Conservation (phyloP, 192 early-diverging fungal species). For the Coemansia brasiliensis region DNA sequence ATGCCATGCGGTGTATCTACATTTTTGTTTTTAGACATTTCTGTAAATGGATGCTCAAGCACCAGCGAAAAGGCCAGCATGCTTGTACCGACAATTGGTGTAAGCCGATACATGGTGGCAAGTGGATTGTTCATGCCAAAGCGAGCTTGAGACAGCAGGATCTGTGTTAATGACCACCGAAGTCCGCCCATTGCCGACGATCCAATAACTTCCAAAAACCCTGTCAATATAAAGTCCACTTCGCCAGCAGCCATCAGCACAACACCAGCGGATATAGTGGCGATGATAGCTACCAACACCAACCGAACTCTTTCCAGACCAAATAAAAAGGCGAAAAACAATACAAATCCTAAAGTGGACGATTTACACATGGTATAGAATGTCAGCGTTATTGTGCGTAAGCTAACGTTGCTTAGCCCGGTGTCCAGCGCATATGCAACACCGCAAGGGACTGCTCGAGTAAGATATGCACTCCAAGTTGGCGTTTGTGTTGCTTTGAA, state of each 20-base stretch:
- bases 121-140: slow-evolving; percentile 88
- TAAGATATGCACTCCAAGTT: slow-evolving; percentile 58
- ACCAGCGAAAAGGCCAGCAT: slow-evolving; percentile 65
- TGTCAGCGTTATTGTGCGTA: slow-evolving; percentile 85
- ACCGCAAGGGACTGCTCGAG: slow-evolving; percentile 82
- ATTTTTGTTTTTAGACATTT: slow-evolving; percentile 37
- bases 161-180: slow-evolving; percentile 87
- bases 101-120: slow-evolving; percentile 79
- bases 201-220: slow-evolving; percentile 75
- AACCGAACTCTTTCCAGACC: slow-evolving; percentile 75
- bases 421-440: slow-evolving; percentile 87
- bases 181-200: slow-evolving; percentile 84
- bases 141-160: slow-evolving; percentile 70
- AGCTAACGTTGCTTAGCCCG: slow-evolving; percentile 82
- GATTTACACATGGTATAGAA: slow-evolving; percentile 94
- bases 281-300: slow-evolving; percentile 70
- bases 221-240: slow-evolving; percentile 73
- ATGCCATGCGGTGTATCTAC: slow-evolving; percentile 16
- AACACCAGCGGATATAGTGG: slow-evolving; percentile 78
- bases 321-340: slow-evolving; percentile 91
- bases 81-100: slow-evolving; percentile 73
- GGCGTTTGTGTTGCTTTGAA: slow-evolving; percentile 64
- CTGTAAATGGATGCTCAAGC: slow-evolving; percentile 60
- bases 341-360: slow-evolving; percentile 70
- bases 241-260: slow-evolving; percentile 86